A percentile compares a stretch with the other conserved stretches of the same genome.
These are phyloP conservation scores for Dioscorea cayenensis DNA, from an alignment of 116 monocot species.

Conservation along the genomic window DNA sequence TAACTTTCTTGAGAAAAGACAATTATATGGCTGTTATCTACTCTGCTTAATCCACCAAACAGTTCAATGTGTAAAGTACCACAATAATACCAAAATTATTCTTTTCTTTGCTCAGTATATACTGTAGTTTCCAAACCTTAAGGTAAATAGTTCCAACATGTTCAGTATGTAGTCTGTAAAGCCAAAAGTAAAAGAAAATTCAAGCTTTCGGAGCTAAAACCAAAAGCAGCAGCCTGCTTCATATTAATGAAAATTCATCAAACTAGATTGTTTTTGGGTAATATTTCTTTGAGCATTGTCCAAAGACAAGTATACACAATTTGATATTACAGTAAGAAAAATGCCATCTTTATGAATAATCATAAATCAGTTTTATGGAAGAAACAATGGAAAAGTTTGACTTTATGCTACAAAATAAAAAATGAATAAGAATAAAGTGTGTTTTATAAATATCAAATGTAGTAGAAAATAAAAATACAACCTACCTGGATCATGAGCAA, in stretches of 20 bases:
- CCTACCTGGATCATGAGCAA: conserved; percentile 78
- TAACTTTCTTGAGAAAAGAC: neutral
- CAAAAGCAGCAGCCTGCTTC: no score
- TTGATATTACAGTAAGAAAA: neutral
- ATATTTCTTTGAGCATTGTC: neutral
- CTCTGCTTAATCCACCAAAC: neutral
- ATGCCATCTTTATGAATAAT: neutral
- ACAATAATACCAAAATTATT: no score
- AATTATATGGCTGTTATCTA: neutral
- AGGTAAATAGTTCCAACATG: no score
- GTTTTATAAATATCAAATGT: neutral
- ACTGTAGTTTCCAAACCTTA: no score
- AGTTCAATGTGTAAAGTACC: neutral
- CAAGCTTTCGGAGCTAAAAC: no score
- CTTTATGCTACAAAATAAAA: neutral
- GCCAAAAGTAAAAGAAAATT: no score
- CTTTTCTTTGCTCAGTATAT: no score
- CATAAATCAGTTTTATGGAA: neutral
- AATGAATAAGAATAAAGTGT: neutral
- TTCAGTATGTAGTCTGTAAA: no score
- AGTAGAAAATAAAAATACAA: neutral
- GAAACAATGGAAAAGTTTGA: neutral
- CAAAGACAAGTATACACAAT: neutral
- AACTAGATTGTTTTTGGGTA: neutral
- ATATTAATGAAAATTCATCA: neutral